These are phyloP conservation scores for Alternaria sp. DNA, from an alignment of 2,329 filamentous ascomycete species.

Conservation along the genomic window DNA sequence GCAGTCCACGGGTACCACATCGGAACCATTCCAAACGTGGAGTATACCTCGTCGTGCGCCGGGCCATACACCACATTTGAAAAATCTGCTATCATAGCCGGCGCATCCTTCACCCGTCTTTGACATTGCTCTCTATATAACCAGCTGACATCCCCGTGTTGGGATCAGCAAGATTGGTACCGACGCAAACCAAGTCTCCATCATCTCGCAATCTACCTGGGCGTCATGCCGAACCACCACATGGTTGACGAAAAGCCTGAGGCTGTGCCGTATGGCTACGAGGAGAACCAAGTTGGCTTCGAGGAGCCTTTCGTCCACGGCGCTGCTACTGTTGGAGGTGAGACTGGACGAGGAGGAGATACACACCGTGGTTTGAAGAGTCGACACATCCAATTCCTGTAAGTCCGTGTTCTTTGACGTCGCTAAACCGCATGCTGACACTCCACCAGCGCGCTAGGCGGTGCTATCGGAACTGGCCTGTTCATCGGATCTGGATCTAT, in stretches of 20 bases:
- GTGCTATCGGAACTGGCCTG: slow-evolving; percentile 59
- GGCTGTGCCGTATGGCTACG: slow-evolving; percentile 26
- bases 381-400: slow-evolving; percentile 51
- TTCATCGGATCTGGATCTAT: slow-evolving; percentile 49
- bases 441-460: slow-evolving; percentile 65
- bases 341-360: slow-evolving; percentile 40
- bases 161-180: slow-evolving; percentile 5
- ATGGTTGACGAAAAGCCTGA: slow-evolving; percentile 36
- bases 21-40: slow-evolving; percentile 5
- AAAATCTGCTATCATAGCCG: slow-evolving; percentile 22
- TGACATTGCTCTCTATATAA: slow-evolving; percentile 19
- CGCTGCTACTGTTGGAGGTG: slow-evolving; percentile 39
- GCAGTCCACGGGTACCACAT: neutral
- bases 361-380: slow-evolving; percentile 50
- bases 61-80: slow-evolving; percentile 12
- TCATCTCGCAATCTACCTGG: neutral
- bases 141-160: neutral
- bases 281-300: slow-evolving; percentile 20
- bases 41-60: neutral
- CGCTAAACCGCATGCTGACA: slow-evolving; percentile 38
- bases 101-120: neutral
- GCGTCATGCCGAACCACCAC: slow-evolving; percentile 35
- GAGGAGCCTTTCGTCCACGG: slow-evolving; percentile 39
- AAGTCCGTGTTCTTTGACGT: slow-evolving; percentile 4
- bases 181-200: neutral